Percentiles rank a stretch among this genome's conserved stretches.
Conservation (phyloP, 139 green algal species). For the Mesotaenium endlicherianum region DNA sequence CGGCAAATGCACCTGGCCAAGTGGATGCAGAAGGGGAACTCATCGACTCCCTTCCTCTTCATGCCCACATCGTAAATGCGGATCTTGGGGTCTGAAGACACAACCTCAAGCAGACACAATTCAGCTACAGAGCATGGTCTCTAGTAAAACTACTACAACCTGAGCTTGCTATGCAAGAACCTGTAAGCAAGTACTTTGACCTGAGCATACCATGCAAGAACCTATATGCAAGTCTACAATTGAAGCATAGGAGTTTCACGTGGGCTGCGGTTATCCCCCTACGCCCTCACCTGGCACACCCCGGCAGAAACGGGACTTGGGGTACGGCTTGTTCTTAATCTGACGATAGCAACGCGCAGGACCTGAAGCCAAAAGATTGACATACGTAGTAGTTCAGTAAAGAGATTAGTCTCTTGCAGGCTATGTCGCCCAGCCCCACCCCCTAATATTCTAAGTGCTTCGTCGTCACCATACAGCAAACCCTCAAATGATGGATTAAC, state of each 20-base stretch:
- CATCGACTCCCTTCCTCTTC: constrained; percentile 90
- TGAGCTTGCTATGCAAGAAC: background rate
- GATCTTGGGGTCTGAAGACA: constrained; percentile 89
- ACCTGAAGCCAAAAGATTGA: background rate
- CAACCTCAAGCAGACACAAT: too few species aligned
- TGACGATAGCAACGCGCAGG: constrained; percentile 80
- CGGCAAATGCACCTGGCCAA: constrained; percentile 85
- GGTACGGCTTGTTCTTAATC: constrained; percentile 99
- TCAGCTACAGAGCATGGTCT: too few species aligned
- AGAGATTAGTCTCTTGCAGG: background rate
- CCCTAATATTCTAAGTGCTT: too few species aligned
- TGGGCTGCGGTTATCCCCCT: background rate
- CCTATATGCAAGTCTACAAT: constrained; percentile 1
- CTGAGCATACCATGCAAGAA: background rate
- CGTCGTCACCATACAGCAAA: too few species aligned
- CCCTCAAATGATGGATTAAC: too few species aligned
- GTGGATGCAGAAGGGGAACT: constrained; percentile 94
- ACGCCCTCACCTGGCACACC: constrained; percentile 75
- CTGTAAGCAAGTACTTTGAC: background rate
- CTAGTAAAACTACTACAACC: too few species aligned
- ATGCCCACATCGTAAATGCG: constrained; percentile 97
- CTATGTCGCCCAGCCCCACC: background rate
- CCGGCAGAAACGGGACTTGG: constrained; percentile 97
- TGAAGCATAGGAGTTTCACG: constrained; percentile 9
- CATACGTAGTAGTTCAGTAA: background rate